Evolutionary conservation across 2,329 filamentous ascomycete species (phyloP).

Genomic region (Celoporthe dispersa): DNA sequence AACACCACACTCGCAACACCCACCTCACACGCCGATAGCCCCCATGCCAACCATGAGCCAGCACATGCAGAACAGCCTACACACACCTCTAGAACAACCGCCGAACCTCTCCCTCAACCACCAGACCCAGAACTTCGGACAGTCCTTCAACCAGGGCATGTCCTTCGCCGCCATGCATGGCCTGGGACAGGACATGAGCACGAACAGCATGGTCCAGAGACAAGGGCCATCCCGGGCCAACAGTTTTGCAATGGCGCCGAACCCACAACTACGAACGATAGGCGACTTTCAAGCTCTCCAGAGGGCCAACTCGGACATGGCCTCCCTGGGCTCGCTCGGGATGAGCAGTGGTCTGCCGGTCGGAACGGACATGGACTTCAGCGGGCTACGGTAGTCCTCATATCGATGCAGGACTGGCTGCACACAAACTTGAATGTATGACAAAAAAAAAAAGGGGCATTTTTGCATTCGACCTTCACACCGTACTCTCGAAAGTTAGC

Average conservation of each 20-base stretch:
- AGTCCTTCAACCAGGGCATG: conserved; percentile 35
- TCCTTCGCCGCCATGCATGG: conserved; percentile 31
- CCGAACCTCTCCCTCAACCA: conserved; percentile 41
- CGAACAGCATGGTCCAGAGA: conserved; percentile 39
- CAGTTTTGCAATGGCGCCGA: conserved; percentile 44
- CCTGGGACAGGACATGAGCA: conserved; percentile 29
- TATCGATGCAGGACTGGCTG: background rate
- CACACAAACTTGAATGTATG: too few relatives aligned
- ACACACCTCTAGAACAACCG: conserved; percentile 39
- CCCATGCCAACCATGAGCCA: conserved; percentile 40
- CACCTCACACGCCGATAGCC: conserved; percentile 39
- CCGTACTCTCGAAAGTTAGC: background rate
- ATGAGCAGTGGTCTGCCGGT: conserved; percentile 39
- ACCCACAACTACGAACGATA: conserved; percentile 48
- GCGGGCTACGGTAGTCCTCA: conserved; percentile 39
- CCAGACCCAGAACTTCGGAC: conserved; percentile 36
- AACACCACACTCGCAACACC: conserved; percentile 38
- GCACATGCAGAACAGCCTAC: conserved; percentile 41
- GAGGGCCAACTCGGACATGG: conserved; percentile 48
- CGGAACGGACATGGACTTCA: conserved; percentile 47
- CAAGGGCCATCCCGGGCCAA: conserved; percentile 44
- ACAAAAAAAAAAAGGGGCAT: background rate
- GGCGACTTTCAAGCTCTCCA: conserved; percentile 57
- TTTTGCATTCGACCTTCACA: background rate
- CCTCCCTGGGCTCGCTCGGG: conserved; percentile 40